A percentile compares a stretch with the other conserved stretches of the same genome.
These are phyloP conservation scores for Blastobotrys capitulatus DNA, from an alignment of 1,139 yeast genomes.

Conservation along the genomic window DNA sequence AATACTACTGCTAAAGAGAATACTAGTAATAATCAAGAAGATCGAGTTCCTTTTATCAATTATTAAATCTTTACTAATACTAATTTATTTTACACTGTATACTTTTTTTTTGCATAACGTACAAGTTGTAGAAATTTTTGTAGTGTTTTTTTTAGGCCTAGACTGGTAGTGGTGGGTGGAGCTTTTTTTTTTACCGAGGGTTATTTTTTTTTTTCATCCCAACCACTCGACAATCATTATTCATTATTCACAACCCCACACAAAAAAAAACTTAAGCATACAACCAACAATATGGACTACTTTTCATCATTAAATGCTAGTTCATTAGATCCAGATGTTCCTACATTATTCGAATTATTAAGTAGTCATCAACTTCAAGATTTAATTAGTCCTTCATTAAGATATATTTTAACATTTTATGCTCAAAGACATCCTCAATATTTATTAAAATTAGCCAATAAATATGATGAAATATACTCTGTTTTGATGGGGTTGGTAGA, in stretches of 20 bases:
- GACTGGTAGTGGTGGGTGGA: too few species aligned
- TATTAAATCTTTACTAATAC: too few species aligned
- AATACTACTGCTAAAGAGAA: not conserved
- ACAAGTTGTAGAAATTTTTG: too few species aligned
- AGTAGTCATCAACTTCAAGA: conserved; percentile 76
- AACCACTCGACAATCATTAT: too few species aligned
- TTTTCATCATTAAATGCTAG: conserved; percentile 76
- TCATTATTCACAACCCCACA: not conserved
- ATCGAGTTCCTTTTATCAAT: too few species aligned
- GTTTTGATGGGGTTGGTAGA: conserved; percentile 63
- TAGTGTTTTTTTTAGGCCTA: too few species aligned
- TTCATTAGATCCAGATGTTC: conserved; percentile 66
- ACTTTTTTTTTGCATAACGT: too few species aligned
- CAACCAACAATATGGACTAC: conserved; percentile 60
- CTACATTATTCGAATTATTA: conserved; percentile 76
- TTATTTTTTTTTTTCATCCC: too few species aligned
- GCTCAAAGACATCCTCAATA: conserved; percentile 74
- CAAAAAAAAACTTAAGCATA: too few species aligned
- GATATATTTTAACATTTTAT: conserved; percentile 76
- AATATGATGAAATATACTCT: conserved; percentile 72
- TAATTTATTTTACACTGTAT: too few species aligned
- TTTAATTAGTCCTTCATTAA: conserved; percentile 73
- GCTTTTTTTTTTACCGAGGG: too few species aligned
- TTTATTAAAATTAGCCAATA: conserved; percentile 55
- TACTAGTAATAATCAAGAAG: too few species aligned